Base-by-base conservation (phyloP, 2,329 filamentous ascomycete genomes). In the Moelleriella libera region DNA sequence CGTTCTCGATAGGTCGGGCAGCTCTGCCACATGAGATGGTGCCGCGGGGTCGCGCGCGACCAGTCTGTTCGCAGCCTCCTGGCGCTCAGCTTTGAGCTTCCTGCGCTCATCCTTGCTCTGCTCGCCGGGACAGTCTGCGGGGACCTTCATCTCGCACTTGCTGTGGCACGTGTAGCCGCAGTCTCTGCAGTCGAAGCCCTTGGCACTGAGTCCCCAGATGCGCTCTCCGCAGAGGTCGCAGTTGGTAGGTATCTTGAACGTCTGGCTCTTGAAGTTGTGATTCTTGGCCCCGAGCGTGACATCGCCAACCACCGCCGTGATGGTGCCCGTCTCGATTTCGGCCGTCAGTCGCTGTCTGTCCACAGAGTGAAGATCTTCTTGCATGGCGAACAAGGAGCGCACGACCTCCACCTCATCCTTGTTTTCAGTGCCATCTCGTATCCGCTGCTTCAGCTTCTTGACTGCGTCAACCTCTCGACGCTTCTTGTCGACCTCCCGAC, bases 91-190 rank as follows among this genome's bases (percentile, higher is more conserved):
- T 66, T 97, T 97, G 55, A 94, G 74, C 58, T 89, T 94, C 72
- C 96, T 98, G 69, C 83, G 89, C 57, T 95, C 89, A 52, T 97
- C 92, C 65, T 97, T 98, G 52, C 75, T 83, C 60, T 92, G 80
- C 60, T 97, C 92, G 45, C 92, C 92, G 0, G 92, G 92, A 60
- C 92, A 98, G 60, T 95, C 87, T 6, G 92, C 85, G 0, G 92
- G 88, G 0, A 97, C 92, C 66, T 97, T 98, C 83, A 98, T 92
- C 69, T 98, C 88, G 63, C 92, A 98, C 68, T 98, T 98, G 71
- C 83, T 94, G 67, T 98, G 92, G 60, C 92, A 98, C 2, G 89
- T 96, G 67, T 96, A 98, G 34, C 94, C 92, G 59, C 92, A 98
- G 63, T 97, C 90, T 55, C 85, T 80, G 60, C 92, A 98, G 62